phyloP scores from a whole-genome alignment of 306 rosid genomes.

The Abrus precatorius region DNA sequence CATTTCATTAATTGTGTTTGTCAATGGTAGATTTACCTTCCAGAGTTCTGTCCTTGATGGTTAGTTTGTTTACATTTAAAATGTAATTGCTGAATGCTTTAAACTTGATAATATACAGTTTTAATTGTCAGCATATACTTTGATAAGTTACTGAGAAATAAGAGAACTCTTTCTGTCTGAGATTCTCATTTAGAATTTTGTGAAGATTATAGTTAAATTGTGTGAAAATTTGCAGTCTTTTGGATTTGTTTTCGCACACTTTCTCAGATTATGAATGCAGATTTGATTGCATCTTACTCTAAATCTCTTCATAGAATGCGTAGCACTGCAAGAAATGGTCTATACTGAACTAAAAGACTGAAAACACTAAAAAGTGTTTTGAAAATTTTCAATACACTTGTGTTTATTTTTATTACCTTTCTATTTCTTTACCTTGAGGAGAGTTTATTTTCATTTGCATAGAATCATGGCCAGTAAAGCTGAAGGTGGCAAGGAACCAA shows the following conservation, averaged over 20 bases:
- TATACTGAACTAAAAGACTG: slow-evolving; percentile 2
- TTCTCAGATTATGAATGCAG: background rate
- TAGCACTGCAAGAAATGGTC: background rate
- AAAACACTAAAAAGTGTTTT: slow-evolving; percentile 1
- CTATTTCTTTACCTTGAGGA: slow-evolving; percentile 27
- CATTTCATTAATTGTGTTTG: background rate
- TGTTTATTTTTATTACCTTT: slow-evolving; percentile 16
- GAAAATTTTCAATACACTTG: background rate
- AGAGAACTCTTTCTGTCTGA: background rate
- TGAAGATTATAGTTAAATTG: background rate
- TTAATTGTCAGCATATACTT: background rate
- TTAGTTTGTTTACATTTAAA: background rate
- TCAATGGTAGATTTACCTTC: slow-evolving; percentile 6
- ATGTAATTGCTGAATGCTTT: slow-evolving; percentile 12
- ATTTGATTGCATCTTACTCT: slow-evolving; percentile 5
- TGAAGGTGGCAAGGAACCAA: slow-evolving; percentile 74
- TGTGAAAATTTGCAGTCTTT: slow-evolving; percentile 5
- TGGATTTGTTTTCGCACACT: slow-evolving; percentile 8
- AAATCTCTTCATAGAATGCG: background rate
- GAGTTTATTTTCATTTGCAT: slow-evolving; percentile 31
- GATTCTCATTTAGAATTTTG: background rate
- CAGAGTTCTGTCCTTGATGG: background rate
- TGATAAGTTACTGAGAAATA: background rate
- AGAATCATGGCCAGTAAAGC: slow-evolving; percentile 71
- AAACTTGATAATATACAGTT: background rate